A percentile compares a stretch with the other conserved stretches of the same genome.
Conservation (phyloP, 163 green algal genomes). For the Chloroidium sp. region DNA sequence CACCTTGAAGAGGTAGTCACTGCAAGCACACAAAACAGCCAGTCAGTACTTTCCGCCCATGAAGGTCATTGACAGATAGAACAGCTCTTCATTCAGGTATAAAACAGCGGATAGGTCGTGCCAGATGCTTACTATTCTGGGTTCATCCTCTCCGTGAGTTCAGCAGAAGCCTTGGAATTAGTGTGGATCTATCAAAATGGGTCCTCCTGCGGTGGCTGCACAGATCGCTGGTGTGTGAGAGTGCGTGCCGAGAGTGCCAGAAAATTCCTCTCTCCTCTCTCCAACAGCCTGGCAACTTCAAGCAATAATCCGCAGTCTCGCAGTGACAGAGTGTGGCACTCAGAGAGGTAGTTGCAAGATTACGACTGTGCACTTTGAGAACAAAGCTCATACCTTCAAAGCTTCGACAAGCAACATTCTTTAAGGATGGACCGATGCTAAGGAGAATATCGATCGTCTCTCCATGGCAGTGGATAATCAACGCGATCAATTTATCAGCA, state of each 20-base stretch:
- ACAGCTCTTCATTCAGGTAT: background rate
- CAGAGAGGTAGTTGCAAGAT: too few relatives aligned
- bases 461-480: too few relatives aligned
- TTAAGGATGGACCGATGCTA: too few relatives aligned
- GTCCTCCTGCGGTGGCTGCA: background rate
- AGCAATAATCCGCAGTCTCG: background rate
- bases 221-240: background rate
- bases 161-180: background rate
- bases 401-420: too few relatives aligned
- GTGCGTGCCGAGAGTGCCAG: background rate
- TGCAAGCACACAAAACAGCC: conserved; percentile 2
- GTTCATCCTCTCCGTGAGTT: conserved; percentile 6
- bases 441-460: too few relatives aligned
- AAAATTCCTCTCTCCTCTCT: background rate
- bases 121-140: conserved; percentile 13
- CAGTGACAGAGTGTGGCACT: background rate
- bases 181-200: background rate
- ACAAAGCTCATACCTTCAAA: too few relatives aligned
- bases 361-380: too few relatives aligned
- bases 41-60: background rate
- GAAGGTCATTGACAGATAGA: background rate
- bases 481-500: too few relatives aligned
- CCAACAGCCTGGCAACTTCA: background rate
- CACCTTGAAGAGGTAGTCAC: conserved; percentile 70
- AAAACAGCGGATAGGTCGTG: background rate